Conservation (phyloP, 768 basidiomycete genomes). For the Amanita jacksonii region DNA sequence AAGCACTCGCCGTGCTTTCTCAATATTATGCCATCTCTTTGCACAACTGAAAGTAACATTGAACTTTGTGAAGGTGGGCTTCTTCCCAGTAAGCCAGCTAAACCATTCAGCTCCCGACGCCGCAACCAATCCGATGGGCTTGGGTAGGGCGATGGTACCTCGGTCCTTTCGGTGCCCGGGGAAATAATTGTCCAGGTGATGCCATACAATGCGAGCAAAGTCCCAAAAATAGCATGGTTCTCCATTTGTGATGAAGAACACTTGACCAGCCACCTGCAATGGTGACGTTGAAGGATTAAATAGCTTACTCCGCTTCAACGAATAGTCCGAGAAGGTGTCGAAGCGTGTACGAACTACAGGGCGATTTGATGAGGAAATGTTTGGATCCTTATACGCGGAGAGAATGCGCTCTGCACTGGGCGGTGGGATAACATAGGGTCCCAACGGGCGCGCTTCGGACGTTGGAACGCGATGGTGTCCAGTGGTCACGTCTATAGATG, state of each 20-base stretch:
- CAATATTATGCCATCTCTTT: conserved; percentile 85
- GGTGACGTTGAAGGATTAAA: conserved; percentile 36
- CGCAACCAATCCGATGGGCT: conserved; percentile 54
- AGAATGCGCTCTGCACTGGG: conserved; percentile 48
- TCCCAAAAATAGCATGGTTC: conserved; percentile 98
- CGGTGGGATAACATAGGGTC: conserved; percentile 63
- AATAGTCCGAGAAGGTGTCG: conserved; percentile 62
- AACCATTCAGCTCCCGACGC: conserved; percentile 69
- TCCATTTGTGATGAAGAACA: conserved; percentile 94
- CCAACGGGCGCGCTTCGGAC: conserved; percentile 69
- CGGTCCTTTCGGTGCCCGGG: conserved; percentile 38
- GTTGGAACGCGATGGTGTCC: conserved; percentile 67
- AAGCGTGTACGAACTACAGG: conserved; percentile 70
- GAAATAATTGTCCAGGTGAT: conserved; percentile 49
- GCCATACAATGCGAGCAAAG: conserved; percentile 76
- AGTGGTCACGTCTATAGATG: conserved; percentile 54
- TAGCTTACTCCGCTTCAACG: conserved; percentile 43
- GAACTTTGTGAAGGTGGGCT: conserved; percentile 79
- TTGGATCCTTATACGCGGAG: conserved; percentile 42
- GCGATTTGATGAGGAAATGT: conserved; percentile 29
- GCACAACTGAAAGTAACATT: conserved; percentile 76
- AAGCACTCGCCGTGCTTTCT: conserved; percentile 82
- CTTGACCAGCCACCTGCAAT: conserved; percentile 84
- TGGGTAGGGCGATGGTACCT: conserved; percentile 41
- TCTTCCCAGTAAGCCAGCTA: conserved; percentile 63